Evolutionary conservation across 108 stramenopile genomes (phyloP).

Genomic region (Nitzschia sp.): DNA sequence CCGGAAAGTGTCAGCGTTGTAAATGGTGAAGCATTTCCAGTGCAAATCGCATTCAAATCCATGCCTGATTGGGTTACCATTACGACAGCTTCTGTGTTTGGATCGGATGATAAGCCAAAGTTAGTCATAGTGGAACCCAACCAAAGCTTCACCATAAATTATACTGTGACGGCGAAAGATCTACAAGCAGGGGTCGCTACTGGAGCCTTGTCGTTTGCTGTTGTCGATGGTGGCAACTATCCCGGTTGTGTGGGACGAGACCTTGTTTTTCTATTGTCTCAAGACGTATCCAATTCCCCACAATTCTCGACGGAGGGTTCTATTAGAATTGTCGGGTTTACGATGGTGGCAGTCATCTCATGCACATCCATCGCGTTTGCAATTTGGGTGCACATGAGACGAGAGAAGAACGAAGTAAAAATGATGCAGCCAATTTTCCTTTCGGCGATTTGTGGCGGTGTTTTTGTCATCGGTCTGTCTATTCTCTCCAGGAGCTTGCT

Average conservation of each 20-base stretch:
- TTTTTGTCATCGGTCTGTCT: conserved; percentile 36
- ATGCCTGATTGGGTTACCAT: conserved; percentile 10
- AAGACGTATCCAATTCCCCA: background rate
- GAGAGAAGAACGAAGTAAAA: conserved; percentile 11
- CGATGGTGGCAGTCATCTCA: background rate
- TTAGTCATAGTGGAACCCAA: background rate
- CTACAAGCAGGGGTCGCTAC: conserved; percentile 5
- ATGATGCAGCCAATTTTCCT: conserved; percentile 50
- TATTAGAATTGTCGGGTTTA: conserved; percentile 13
- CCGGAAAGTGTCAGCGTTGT: background rate
- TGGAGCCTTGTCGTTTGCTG: conserved; percentile 9
- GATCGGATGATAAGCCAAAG: background rate
- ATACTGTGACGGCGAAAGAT: background rate
- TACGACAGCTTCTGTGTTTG: background rate
- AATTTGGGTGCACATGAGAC: background rate
- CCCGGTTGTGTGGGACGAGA: conserved; percentile 16
- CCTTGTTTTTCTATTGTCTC: background rate
- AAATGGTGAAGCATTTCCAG: conserved; percentile 8
- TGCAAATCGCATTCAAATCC: conserved; percentile 10
- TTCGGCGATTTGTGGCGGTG: conserved; percentile 35
- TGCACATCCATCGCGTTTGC: background rate
- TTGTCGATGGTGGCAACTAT: conserved; percentile 11
- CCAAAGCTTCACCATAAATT: background rate
- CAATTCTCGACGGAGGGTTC: background rate
- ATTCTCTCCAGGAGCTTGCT: conserved; percentile 31